Conservation (phyloP, 2,329 filamentous ascomycete genomes). For the Penicillium freii region DNA sequence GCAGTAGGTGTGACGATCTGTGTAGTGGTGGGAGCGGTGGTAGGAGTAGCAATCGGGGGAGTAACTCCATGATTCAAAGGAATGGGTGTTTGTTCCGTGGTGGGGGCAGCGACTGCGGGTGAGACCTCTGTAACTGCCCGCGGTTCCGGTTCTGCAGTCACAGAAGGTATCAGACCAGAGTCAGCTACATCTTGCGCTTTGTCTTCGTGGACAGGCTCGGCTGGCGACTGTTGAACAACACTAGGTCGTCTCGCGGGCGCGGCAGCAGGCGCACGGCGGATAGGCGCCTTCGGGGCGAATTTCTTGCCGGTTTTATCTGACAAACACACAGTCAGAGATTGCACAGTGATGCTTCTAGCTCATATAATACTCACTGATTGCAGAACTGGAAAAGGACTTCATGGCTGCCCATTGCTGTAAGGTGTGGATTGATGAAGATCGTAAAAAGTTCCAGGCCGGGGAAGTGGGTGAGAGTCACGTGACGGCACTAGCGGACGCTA, state of each 20-base stretch:
- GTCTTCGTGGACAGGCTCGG: not conserved
- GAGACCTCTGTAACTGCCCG: not conserved
- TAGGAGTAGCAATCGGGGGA: constrained; percentile 27
- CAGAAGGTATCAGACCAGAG: constrained; percentile 1
- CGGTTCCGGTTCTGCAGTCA: constrained; percentile 1
- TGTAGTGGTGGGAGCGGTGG: not conserved
- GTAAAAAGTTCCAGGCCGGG: constrained; percentile 28
- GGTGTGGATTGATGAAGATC: constrained; percentile 13
- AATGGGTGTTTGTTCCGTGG: constrained; percentile 24
- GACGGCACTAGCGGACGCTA: constrained; percentile 35
- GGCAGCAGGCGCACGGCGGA: constrained; percentile 50
- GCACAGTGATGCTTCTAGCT: too few relatives aligned
- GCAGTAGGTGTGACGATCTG: not conserved
- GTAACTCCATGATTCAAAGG: constrained; percentile 1
- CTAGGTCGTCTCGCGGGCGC: constrained; percentile 42
- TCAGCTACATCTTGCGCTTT: constrained; percentile 6
- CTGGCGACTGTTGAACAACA: constrained; percentile 37
- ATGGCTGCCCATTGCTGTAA: constrained; percentile 32
- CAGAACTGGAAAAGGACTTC: constrained; percentile 56
- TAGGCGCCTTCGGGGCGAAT: constrained; percentile 70
- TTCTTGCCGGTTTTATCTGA: constrained; percentile 68
- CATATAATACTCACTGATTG: constrained; percentile 45
- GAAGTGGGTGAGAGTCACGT: constrained; percentile 37
- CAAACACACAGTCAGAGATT: constrained; percentile 11
- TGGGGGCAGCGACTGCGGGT: constrained; percentile 17